Evolutionary conservation across 2,329 filamentous ascomycete genomes (phyloP), one percentile per base, ranked within the genome.

Genomic region (Epichloe coenophiala): DNA sequence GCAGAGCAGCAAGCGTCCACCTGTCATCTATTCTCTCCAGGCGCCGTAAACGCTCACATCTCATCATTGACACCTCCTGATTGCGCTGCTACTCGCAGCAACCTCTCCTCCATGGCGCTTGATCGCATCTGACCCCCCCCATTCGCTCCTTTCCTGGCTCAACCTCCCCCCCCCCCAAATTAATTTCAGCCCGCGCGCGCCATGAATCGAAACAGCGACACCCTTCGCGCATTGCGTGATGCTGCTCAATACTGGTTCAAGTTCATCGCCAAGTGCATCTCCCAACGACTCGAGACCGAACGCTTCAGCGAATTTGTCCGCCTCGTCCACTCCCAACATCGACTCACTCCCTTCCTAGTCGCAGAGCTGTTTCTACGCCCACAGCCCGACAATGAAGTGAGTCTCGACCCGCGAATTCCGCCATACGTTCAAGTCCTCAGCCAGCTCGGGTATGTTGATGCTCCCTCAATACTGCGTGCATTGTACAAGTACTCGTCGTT

Each of bases 291-390:
- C 50, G 73, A 77, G 41, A 60, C 67, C 33, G 71, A 75, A 38
- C 66, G 66, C 51, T 84, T 84, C 62, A 70, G 73, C 41, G 63
- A 68, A 23, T 78, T 71, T 54, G 71, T 74, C 21, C 67, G 65
- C 1, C 59, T 79, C 42, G 67, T 81, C 49, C 68, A 72, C 53
- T 64, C 68, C 4, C 71, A 75, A 55, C 65, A 78, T 54, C 77
- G 76, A 1, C 64, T 84, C 9, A 68, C 74, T 3, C 67, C 77
- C 7, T 55, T 65, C 11, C 62, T 70, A 51, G 65, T 83, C 55
- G 77, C 79, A 65, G 73, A 81, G 56, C 62, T 84, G 48, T 75
- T 81, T 57, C 67, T 85, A 40, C 72, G 72, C 23, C 80, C 81
- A 3, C 71, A 71, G 42, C 65, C 68, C 19, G 61, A 63, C 47